A percentile compares a stretch with the other conserved stretches of the same genome.
Conservation (phyloP, 352 stramenopile species). For the Globisporangium okanoganense region DNA sequence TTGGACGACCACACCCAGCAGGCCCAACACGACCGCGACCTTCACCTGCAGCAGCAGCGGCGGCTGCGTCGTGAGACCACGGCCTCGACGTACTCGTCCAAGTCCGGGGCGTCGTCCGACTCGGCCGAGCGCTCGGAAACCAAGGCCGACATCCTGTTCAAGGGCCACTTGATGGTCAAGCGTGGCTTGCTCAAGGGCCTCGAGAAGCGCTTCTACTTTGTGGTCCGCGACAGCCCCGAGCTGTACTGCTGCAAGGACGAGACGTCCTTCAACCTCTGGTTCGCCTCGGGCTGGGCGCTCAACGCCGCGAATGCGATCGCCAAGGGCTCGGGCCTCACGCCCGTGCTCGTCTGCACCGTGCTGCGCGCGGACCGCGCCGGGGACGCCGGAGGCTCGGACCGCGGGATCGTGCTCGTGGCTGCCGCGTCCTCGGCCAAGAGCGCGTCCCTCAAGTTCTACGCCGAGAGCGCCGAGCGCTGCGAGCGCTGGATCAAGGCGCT, state of each 20-base stretch:
- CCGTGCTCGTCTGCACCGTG: conserved; percentile 43
- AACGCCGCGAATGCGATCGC: conserved; percentile 22
- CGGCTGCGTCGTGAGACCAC: conserved; percentile 5
- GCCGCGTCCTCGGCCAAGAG: conserved; percentile 38
- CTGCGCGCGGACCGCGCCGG: conserved; percentile 38
- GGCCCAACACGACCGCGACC: background rate
- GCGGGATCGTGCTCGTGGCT: conserved; percentile 42
- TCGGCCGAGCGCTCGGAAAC: background rate
- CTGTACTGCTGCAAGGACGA: conserved; percentile 67
- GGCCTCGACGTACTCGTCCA: conserved; percentile 7
- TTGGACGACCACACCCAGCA: background rate
- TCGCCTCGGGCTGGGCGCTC: conserved; percentile 39
- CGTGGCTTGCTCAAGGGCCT: conserved; percentile 48
- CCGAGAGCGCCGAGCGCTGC: conserved; percentile 36
- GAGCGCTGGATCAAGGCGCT: conserved; percentile 53
- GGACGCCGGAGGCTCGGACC: conserved; percentile 25
- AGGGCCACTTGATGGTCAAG: conserved; percentile 42
- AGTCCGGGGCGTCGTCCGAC: conserved; percentile 5
- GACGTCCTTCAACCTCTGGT: conserved; percentile 57
- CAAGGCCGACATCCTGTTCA: conserved; percentile 31
- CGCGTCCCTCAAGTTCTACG: conserved; percentile 35
- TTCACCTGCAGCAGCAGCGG: background rate
- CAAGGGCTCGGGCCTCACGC: conserved; percentile 26
- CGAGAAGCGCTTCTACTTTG: conserved; percentile 71
- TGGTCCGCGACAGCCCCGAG: conserved; percentile 28